Percentiles rank a stretch among this genome's conserved stretches.
These are phyloP conservation scores for Cercospora brassicicola DNA, from an alignment of 2,329 filamentous ascomycete genomes.

Conservation along the genomic window DNA sequence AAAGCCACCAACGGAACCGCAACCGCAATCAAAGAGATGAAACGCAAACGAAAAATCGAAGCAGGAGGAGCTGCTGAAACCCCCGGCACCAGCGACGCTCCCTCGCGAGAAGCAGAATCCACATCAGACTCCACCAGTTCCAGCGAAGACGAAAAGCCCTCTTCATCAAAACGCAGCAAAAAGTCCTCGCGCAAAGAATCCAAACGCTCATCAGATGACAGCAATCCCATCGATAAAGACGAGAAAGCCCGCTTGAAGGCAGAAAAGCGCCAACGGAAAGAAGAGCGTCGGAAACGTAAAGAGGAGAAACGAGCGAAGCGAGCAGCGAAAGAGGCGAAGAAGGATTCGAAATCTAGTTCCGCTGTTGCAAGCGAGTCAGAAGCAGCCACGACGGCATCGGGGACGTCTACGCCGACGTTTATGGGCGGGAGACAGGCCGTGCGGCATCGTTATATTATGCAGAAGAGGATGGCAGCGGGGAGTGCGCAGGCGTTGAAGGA, in stretches of 20 bases:
- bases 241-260: conserved; percentile 43
- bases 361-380: conserved; percentile 25
- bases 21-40: conserved; percentile 27
- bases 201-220: conserved; percentile 14
- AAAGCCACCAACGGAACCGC: conserved; percentile 21
- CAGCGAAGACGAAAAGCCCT: conserved; percentile 23
- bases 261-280: conserved; percentile 50
- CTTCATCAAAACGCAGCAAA: conserved; percentile 40
- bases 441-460: conserved; percentile 78
- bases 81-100: conserved; percentile 3
- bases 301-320: conserved; percentile 52
- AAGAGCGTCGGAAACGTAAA: conserved; percentile 51
- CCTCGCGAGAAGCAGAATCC: conserved; percentile 3
- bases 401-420: conserved; percentile 36
- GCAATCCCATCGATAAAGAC: background rate
- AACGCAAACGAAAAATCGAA: conserved; percentile 26
- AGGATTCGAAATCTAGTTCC: conserved; percentile 28
- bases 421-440: conserved; percentile 63
- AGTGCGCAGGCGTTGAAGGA: conserved; percentile 83
- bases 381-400: conserved; percentile 12
- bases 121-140: conserved; percentile 3
- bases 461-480: conserved; percentile 80
- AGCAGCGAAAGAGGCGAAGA: conserved; percentile 48
- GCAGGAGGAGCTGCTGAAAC: background rate
- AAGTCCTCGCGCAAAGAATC: conserved; percentile 25